Evolutionary conservation across 768 basidiomycete genomes (phyloP).

Genomic region (Sistotremastrum niveocremeum): DNA sequence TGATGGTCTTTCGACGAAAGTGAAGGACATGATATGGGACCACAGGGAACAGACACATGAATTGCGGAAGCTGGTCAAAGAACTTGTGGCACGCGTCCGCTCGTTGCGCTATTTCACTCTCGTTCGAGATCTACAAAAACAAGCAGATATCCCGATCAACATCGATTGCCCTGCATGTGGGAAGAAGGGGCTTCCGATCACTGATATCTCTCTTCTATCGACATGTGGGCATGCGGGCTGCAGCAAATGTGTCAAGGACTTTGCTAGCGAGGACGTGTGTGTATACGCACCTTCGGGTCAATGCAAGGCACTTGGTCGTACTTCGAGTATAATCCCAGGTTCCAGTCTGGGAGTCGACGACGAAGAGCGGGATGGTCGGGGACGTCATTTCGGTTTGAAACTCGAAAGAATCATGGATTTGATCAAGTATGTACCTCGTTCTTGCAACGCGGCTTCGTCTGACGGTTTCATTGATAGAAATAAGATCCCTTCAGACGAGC

Average conservation of each 20-base stretch:
- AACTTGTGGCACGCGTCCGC: slow-evolving; percentile 79
- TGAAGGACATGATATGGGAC: slow-evolving; percentile 57
- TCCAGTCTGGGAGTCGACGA: slow-evolving; percentile 73
- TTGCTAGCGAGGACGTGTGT: slow-evolving; percentile 71
- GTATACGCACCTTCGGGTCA: slow-evolving; percentile 54
- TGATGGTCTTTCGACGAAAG: slow-evolving; percentile 35
- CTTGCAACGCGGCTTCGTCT: background rate
- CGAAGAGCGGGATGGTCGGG: slow-evolving; percentile 51
- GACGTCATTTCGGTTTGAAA: slow-evolving; percentile 73
- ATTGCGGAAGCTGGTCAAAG: slow-evolving; percentile 72
- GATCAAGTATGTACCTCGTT: slow-evolving; percentile 45
- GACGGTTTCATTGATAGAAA: slow-evolving; percentile 29
- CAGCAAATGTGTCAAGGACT: slow-evolving; percentile 51
- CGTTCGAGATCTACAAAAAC: slow-evolving; percentile 78
- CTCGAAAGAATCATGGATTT: slow-evolving; percentile 62
- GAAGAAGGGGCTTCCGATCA: slow-evolving; percentile 39
- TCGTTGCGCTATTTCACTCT: slow-evolving; percentile 88
- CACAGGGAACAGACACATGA: slow-evolving; percentile 82
- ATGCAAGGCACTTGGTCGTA: slow-evolving; percentile 70
- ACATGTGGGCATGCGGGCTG: slow-evolving; percentile 90
- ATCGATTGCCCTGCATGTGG: slow-evolving; percentile 54
- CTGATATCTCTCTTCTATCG: slow-evolving; percentile 72
- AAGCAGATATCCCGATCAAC: slow-evolving; percentile 42
- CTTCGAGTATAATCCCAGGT: slow-evolving; percentile 71
- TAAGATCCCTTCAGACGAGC: slow-evolving; percentile 58